These are phyloP conservation scores for Plasmodium billcollinsi DNA, from an alignment of 169 alveolate species.

Conservation along the genomic window DNA sequence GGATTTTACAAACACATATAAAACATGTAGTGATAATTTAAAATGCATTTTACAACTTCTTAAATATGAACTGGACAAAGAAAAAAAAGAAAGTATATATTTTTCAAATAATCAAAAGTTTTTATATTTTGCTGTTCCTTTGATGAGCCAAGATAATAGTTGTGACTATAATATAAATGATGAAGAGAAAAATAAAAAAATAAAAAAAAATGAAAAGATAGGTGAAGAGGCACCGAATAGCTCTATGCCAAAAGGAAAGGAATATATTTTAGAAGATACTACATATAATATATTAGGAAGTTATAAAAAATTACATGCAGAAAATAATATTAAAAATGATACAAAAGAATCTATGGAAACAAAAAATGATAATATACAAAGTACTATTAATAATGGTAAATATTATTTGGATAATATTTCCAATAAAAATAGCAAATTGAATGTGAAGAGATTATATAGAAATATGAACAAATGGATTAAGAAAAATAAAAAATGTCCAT, in stretches of 20 bases:
- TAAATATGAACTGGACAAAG: slow-evolving; percentile 50
- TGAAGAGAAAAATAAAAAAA: neutral
- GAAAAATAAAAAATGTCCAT: neutral
- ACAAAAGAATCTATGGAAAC: neutral
- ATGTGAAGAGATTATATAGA: neutral
- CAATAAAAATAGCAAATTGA: neutral
- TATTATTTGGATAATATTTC: neutral
- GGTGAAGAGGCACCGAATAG: neutral
- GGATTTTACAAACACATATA: slow-evolving; percentile 22
- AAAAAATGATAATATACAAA: neutral
- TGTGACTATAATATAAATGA: neutral
- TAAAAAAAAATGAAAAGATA: slow-evolving; percentile 11
- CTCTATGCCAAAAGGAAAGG: neutral
- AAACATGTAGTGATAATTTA: slow-evolving; percentile 46
- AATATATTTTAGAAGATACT: neutral
- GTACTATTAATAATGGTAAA: neutral
- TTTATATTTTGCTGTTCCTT: slow-evolving; percentile 29
- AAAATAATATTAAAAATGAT: neutral
- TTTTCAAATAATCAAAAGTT: slow-evolving; percentile 44
- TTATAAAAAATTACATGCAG: no score
- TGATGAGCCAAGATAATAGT: slow-evolving; percentile 4
- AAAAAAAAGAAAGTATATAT: slow-evolving; percentile 26
- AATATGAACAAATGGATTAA: neutral
- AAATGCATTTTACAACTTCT: slow-evolving; percentile 69
- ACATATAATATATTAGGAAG: neutral